A percentile compares a stretch with the other conserved stretches of the same genome.
Conservation (phyloP, 768 basidiomycete genomes). For the Pleurotus ostreatus region DNA sequence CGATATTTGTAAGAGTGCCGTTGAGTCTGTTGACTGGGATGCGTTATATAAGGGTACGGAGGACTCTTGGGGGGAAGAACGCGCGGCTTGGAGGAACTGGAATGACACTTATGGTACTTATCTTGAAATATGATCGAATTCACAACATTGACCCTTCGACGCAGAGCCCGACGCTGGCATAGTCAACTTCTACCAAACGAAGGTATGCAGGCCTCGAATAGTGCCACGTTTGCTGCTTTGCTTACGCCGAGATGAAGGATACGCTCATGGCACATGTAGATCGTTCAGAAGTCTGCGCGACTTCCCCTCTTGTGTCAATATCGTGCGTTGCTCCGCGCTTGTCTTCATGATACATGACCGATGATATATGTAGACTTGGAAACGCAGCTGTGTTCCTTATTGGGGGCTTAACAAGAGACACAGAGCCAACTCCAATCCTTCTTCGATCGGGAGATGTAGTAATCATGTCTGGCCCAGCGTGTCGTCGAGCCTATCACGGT, state of each 20-base stretch:
- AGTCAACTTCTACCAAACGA: conserved; percentile 90
- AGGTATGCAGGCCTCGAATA: too few species aligned
- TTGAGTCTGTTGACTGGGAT: conserved; percentile 65
- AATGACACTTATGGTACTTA: conserved; percentile 68
- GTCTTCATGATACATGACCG: too few species aligned
- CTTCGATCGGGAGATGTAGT: conserved; percentile 89
- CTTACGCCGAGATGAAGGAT: too few species aligned
- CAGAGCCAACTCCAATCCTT: conserved; percentile 73
- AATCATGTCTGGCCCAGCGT: conserved; percentile 87
- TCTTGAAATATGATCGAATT: conserved; percentile 2
- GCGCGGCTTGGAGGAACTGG: conserved; percentile 73
- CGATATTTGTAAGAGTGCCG: conserved; percentile 58
- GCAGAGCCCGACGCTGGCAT: conserved; percentile 95
- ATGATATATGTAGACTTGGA: conserved; percentile 88
- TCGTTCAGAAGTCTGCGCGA: conserved; percentile 89
- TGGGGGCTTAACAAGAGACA: conserved; percentile 76
- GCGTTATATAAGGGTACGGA: conserved; percentile 45
- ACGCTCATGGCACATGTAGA: conserved; percentile 98
- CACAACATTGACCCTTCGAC: not conserved
- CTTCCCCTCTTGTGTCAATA: conserved; percentile 88
- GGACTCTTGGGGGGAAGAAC: conserved; percentile 48
- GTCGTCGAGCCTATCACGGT: conserved; percentile 92
- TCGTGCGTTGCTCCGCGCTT: too few species aligned
- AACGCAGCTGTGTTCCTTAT: conserved; percentile 88
- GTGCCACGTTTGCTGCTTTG: too few species aligned